Evolutionary conservation across 148 eudicot genomes (phyloP), one percentile per base, ranked within the genome.

Genomic region (Amaranthus hypochondriacus): DNA sequence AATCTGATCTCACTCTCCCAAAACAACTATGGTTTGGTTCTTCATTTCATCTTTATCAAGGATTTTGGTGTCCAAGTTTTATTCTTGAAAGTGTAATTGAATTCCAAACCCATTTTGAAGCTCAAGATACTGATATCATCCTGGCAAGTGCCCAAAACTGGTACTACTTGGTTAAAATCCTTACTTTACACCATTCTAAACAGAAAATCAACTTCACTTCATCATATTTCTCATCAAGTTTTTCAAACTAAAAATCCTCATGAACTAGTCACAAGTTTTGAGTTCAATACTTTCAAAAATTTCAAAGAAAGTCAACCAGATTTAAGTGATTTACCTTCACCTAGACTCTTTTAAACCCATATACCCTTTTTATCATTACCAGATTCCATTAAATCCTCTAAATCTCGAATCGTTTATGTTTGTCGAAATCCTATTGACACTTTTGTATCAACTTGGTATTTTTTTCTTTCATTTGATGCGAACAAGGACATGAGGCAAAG

Each of bases 121-220:
- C 76, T 52, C 15, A 51, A 4, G 69, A 73, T 39, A 63, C 76
- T 4, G 70, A 73, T 73, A 12, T 73, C 51, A 73, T 73, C 56
- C 53, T 73, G 2, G 58, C 68, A 1, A 73, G 76, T 73, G 9
- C 76, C 76, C 13, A 73, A 73, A 63, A 42, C 68, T 18, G 75
- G 75, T 14, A 73, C 75, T 9, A 73, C 75, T 2, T 73, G 68
- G 75, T 54, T 73, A 51, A 62, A 62, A 52, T 51, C 76, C 28
- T 69, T 73, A 2, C 28, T 73, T 12, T 73, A 50, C 7, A 42
- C 76, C 18, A 52, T 73, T 21, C 49, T 15, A 28, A 73, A 73
- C 8, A 48, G 76, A 7, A 8, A 62, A 50, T 28, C 39, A 28
- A 0, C 39, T 28, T 28, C 39, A 28, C 39, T 28, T 28, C 39